Conservation (phyloP, 345 rosid species). For the Populus pruinosa region DNA sequence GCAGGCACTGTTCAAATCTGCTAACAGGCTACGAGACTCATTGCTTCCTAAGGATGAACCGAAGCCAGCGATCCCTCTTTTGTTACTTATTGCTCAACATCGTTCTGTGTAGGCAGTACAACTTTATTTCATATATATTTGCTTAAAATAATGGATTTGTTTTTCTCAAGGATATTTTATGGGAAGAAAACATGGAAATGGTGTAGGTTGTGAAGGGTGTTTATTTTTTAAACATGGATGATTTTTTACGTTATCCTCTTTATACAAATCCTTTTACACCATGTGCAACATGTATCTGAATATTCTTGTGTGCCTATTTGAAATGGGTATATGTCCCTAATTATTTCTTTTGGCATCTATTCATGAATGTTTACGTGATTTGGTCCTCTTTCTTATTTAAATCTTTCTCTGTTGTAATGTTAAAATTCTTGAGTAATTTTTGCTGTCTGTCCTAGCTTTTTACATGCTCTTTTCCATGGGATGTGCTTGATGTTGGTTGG, state of each 20-base stretch:
- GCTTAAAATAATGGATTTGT: background rate
- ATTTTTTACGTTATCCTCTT: background rate
- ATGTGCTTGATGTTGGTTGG: background rate
- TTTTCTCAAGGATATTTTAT: background rate
- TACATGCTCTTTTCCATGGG: background rate
- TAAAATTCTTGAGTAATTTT: background rate
- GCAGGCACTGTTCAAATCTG: conserved; percentile 95
- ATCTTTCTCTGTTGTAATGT: background rate
- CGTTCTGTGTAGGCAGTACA: conserved; percentile 76
- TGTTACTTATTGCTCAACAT: conserved; percentile 91
- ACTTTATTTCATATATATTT: background rate
- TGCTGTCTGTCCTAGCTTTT: background rate
- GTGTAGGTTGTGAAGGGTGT: background rate
- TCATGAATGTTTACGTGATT: background rate
- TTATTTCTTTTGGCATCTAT: background rate
- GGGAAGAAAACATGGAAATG: background rate
- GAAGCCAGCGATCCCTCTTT: conserved; percentile 82
- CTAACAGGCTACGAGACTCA: conserved; percentile 85
- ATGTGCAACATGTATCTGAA: background rate
- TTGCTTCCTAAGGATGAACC: conserved; percentile 94
- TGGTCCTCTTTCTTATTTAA: background rate
- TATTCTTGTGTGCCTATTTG: background rate
- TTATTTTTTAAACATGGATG: background rate
- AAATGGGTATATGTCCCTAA: background rate
- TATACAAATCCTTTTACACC: background rate